Conservation (phyloP, 805 yeast genomes). For the Citeromyces matritensis region DNA sequence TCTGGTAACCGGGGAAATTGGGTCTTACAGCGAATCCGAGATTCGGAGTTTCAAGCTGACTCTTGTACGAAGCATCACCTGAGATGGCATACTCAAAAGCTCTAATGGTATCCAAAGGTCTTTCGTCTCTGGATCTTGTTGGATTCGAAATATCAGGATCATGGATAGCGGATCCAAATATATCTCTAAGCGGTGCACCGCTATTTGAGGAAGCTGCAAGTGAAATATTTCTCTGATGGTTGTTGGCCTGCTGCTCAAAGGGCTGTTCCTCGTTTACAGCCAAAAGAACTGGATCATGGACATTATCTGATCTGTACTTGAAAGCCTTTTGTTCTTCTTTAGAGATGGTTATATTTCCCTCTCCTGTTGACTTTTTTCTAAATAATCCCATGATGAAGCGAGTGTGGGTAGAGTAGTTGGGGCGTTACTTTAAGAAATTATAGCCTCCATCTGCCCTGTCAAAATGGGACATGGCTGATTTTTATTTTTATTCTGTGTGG, state of each 20-base stretch:
- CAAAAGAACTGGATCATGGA: constrained; percentile 79
- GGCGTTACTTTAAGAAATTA: not conserved
- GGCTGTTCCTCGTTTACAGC: constrained; percentile 97
- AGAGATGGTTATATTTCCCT: constrained; percentile 8
- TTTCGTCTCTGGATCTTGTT: constrained; percentile 81
- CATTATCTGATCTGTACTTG: constrained; percentile 52
- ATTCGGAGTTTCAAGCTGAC: constrained; percentile 63
- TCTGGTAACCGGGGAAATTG: constrained; percentile 45
- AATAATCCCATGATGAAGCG: constrained; percentile 24
- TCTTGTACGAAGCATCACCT: constrained; percentile 69
- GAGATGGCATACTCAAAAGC: constrained; percentile 89
- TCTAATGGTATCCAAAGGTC: constrained; percentile 94
- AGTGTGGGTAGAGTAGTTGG: not conserved
- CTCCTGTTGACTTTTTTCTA: constrained; percentile 17
- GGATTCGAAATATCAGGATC: constrained; percentile 89
- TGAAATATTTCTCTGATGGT: constrained; percentile 17
- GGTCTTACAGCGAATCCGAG: constrained; percentile 83
- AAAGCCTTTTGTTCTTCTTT: constrained; percentile 18
- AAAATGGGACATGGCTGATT: too few species aligned
- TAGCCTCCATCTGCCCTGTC: too few species aligned
- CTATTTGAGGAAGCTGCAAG: constrained; percentile 19
- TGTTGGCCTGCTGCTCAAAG: constrained; percentile 46
- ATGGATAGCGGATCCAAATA: constrained; percentile 70
- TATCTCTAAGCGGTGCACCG: constrained; percentile 53
- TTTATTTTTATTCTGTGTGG: too few species aligned